Evolutionary conservation across 495 filamentous ascomycete genomes (phyloP).

Genomic region (Parathielavia hyrcaniae): DNA sequence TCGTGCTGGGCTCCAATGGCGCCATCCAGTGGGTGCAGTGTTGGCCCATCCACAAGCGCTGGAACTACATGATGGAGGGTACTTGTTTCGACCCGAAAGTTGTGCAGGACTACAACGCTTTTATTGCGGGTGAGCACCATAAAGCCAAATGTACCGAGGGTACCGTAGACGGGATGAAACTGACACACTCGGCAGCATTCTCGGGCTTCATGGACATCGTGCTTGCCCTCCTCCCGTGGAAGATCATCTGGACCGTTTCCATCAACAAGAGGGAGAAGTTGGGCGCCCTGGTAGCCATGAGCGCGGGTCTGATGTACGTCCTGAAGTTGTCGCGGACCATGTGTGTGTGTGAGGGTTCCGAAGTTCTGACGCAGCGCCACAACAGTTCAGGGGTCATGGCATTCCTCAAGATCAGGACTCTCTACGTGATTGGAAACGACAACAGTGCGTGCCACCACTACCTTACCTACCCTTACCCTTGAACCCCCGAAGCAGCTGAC

Average conservation of each 20-base stretch:
- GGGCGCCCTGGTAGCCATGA: conserved; percentile 26
- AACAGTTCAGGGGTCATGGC: conserved; percentile 15
- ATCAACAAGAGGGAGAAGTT: conserved; percentile 28
- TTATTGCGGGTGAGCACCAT: conserved; percentile 12
- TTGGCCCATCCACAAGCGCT: conserved; percentile 8
- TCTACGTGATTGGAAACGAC: conserved; percentile 12
- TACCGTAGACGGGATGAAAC: not conserved
- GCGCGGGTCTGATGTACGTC: conserved; percentile 22
- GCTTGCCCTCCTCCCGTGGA: conserved; percentile 27
- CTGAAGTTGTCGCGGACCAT: not conserved
- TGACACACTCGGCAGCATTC: not conserved
- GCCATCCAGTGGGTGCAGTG: conserved; percentile 24
- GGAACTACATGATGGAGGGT: conserved; percentile 1
- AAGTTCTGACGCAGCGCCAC: not conserved
- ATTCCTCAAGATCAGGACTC: conserved; percentile 16
- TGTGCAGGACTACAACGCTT: conserved; percentile 4
- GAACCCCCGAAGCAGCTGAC: not conserved
- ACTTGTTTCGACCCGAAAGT: conserved; percentile 1
- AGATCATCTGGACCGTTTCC: conserved; percentile 21
- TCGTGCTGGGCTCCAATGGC: conserved; percentile 18
- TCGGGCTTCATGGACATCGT: conserved; percentile 18
- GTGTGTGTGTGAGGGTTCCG: not conserved
- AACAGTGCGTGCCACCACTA: not conserved
- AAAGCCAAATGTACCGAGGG: not conserved
- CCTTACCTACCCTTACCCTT: not conserved